A percentile compares a stretch with the other conserved stretches of the same genome.
Conservation (phyloP, 2,329 filamentous ascomycete species). For the Diaporthe humulicola region DNA sequence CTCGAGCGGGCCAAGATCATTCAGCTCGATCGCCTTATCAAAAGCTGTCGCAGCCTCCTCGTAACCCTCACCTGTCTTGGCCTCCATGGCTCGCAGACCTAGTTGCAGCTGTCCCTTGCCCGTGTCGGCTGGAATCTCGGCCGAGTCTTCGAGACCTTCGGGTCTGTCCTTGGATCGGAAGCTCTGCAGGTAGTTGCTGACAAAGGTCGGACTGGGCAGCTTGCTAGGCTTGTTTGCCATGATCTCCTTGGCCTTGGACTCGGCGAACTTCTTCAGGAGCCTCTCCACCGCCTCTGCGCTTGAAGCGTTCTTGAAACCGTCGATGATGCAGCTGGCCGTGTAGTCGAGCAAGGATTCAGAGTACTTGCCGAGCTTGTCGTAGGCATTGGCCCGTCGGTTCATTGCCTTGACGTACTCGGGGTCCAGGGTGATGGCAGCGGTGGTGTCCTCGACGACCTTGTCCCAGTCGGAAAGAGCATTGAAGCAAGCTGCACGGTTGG, state of each 20-base stretch:
- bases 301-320: conserved; percentile 92
- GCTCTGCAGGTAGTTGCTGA: conserved; percentile 98
- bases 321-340: conserved; percentile 98
- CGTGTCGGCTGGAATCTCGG: conserved; percentile 81
- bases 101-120: conserved; percentile 89
- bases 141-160: conserved; percentile 83
- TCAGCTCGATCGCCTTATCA: conserved; percentile 87
- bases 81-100: conserved; percentile 83
- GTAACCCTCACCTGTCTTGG: conserved; percentile 92
- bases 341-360: conserved; percentile 97
- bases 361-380: conserved; percentile 91
- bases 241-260: conserved; percentile 92
- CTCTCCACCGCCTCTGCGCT: conserved; percentile 93
- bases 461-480: conserved; percentile 95
- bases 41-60: conserved; percentile 89
- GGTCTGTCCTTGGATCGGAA: conserved; percentile 89
- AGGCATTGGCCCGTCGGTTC: conserved; percentile 95
- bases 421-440: conserved; percentile 92
- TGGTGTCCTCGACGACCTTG: conserved; percentile 97
- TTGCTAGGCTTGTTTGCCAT: conserved; percentile 87
- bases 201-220: conserved; percentile 94
- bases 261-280: conserved; percentile 95
- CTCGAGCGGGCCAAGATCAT: conserved; percentile 84
- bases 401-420: conserved; percentile 97
- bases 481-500: conserved; percentile 97